phyloP scores from a whole-genome alignment of 1,284 basidiomycete species.

The Tausonia pullulans region DNA sequence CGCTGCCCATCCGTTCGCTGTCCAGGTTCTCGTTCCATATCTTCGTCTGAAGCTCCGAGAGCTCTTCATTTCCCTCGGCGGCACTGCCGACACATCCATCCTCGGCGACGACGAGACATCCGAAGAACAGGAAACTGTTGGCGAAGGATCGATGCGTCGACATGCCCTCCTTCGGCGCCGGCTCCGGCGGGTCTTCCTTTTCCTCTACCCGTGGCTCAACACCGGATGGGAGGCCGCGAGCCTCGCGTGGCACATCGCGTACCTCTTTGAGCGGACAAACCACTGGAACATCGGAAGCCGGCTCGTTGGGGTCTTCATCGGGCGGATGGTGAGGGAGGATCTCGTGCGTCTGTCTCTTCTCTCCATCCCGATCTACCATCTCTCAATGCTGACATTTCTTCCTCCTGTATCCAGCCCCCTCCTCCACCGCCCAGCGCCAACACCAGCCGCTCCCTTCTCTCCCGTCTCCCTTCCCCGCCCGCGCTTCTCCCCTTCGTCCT shows the following conservation, averaged over 20 bases:
- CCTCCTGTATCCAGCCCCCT: slow-evolving; percentile 65
- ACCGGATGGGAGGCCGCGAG: slow-evolving; percentile 67
- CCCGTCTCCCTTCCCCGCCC: slow-evolving; percentile 40
- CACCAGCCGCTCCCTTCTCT: background rate
- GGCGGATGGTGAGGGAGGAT: slow-evolving; percentile 7
- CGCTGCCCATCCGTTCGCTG: background rate
- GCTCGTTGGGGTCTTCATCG: slow-evolving; percentile 47
- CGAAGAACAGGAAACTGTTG: background rate
- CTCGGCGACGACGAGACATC: background rate
- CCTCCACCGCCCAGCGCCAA: slow-evolving; percentile 48
- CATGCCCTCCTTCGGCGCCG: background rate
- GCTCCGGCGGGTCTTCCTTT: slow-evolving; percentile 47
- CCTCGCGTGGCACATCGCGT: slow-evolving; percentile 72
- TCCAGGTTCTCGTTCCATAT: slow-evolving; percentile 11
- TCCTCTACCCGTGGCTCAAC: slow-evolving; percentile 70
- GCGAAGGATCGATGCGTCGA: background rate
- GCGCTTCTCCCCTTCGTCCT: slow-evolving; percentile 78
- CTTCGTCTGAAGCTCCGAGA: slow-evolving; percentile 10
- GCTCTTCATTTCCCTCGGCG: background rate
- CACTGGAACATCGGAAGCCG: slow-evolving; percentile 75
- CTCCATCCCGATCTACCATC: slow-evolving; percentile 18
- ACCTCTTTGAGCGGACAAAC: slow-evolving; percentile 77
- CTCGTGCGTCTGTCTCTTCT: slow-evolving; percentile 28
- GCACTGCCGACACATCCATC: background rate
- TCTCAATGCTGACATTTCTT: slow-evolving; percentile 39